Conservation (phyloP, 805 yeast species). For the Metschnikowia cubensis region DNA sequence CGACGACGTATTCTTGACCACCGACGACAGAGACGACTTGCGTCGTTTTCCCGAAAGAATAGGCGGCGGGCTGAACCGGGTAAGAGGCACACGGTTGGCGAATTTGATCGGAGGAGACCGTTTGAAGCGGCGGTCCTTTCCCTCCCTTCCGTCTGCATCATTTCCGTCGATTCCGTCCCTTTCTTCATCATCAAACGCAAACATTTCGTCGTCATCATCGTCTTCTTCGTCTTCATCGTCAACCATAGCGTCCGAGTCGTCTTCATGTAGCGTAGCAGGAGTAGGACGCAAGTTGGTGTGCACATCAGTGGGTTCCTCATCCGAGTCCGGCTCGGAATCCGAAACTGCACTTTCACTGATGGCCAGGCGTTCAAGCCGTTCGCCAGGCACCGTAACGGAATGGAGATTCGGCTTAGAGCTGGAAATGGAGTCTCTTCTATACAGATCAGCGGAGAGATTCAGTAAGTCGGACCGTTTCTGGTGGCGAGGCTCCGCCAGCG, state of each 20-base stretch:
- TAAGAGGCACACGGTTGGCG: conserved; percentile 39
- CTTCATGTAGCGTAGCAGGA: conserved; percentile 5
- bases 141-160: conserved; percentile 12
- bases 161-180: too few species aligned
- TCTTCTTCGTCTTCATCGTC: conserved; percentile 38
- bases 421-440: conserved; percentile 51
- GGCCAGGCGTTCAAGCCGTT: conserved; percentile 12
- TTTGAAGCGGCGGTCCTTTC: conserved; percentile 9
- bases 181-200: conserved; percentile 24
- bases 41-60: conserved; percentile 22
- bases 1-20: conserved; percentile 18
- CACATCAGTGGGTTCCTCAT: conserved; percentile 19
- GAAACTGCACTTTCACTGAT: conserved; percentile 21
- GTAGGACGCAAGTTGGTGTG: not conserved
- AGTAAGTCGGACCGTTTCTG: conserved; percentile 7
- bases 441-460: conserved; percentile 5
- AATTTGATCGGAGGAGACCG: conserved; percentile 36
- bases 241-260: conserved; percentile 31
- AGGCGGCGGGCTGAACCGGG: conserved; percentile 38
- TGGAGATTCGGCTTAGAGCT: conserved; percentile 43
- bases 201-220: conserved; percentile 24
- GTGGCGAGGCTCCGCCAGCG: too few species aligned
- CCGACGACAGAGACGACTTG: conserved; percentile 26
- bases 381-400: conserved; percentile 44
- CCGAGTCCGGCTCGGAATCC: conserved; percentile 32